Percentiles rank a stretch among this genome's conserved stretches.
Conservation (phyloP, 1,284 basidiomycete genomes). For the Cutaneotrichosporon sp. region DNA sequence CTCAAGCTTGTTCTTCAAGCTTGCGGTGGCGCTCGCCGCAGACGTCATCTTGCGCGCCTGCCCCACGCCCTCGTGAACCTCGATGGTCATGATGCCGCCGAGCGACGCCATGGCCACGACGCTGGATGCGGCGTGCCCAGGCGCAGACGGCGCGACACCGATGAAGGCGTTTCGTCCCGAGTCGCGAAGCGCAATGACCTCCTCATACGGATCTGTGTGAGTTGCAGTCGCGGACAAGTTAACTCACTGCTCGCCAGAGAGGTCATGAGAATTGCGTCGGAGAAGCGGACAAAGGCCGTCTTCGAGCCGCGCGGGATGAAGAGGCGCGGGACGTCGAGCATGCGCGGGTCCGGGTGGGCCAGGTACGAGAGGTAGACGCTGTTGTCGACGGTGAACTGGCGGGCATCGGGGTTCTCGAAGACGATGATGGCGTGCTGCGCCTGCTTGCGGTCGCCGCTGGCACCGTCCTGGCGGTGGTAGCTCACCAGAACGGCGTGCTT, state of each 20-base stretch:
- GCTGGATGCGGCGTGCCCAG: slow-evolving; percentile 22
- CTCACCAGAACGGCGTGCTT: slow-evolving; percentile 46
- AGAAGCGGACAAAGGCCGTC: slow-evolving; percentile 53
- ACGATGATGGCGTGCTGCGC: slow-evolving; percentile 40
- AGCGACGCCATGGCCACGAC: slow-evolving; percentile 42
- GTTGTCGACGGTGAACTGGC: slow-evolving; percentile 33
- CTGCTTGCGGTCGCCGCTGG: slow-evolving; percentile 17
- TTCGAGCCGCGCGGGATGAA: slow-evolving; percentile 37
- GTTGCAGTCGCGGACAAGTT: too few species aligned
- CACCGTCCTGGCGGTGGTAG: slow-evolving; percentile 32
- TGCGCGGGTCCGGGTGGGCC: slow-evolving; percentile 51
- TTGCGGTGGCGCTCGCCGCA: slow-evolving; percentile 34
- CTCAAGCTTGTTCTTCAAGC: slow-evolving; percentile 58
- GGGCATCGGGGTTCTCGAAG: slow-evolving; percentile 29
- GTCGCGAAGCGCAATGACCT: slow-evolving; percentile 46
- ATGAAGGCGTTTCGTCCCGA: slow-evolving; percentile 47
- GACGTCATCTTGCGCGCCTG: slow-evolving; percentile 19
- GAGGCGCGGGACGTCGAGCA: slow-evolving; percentile 50
- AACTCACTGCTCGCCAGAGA: slow-evolving; percentile 35
- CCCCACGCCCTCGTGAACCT: slow-evolving; percentile 30
- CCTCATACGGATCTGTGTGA: slow-evolving; percentile 40
- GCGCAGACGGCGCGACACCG: slow-evolving; percentile 24
- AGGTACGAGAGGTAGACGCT: slow-evolving; percentile 40
- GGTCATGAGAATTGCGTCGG: slow-evolving; percentile 48
- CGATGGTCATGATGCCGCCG: slow-evolving; percentile 47